Base-by-base conservation (phyloP, 805 yeast genomes). In the Starmerella ratchasimensis region DNA sequence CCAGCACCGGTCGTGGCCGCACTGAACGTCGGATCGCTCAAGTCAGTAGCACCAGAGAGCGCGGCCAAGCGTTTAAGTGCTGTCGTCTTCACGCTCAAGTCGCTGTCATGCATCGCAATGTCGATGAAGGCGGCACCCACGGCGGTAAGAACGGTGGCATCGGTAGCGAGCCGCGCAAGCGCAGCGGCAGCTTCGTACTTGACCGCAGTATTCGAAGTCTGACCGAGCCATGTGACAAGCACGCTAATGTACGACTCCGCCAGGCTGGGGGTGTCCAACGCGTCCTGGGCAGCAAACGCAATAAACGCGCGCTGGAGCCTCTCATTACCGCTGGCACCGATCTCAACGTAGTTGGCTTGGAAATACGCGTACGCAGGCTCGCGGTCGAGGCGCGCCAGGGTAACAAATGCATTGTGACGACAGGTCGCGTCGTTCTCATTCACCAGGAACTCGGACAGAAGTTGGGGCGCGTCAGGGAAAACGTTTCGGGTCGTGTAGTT, bases 401-500 rank as follows among this genome's bases (percentile, higher is more conserved):
- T 82, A 37, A 84, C 76, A 57, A 90, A 93, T 2, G 96, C 97
- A 59, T 90, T 90, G 60, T 98, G 74, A 57, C 80, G 80, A 64
- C 97, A 88, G 15, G 93, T 82, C 24, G 94, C 77, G 58, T 90
- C 98, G 42, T 80, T 73, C 62, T 90, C 99, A 23, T 73, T 77
- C 35, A 66, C 68, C 53, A 90, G 66, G 57, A 84, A 81, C 38
- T 71, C 70, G 46, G 68, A 65, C 47, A 88, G 67, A 45, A 88
- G 69, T 48, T 81, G 93, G 37, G 84, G 78, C n/a, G 96, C 94
- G 62, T 93, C 98, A 5, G 98, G 98, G 32, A 82, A 70, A 56
- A 90, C 70, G 61, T 80, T 88, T 28, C 80, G 84, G 24, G 93
- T 75, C 18, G 42, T 39, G 24, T 31, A 39, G 36, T 79, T 86